Percentiles rank a stretch among this genome's conserved stretches.
Evolutionary conservation across 306 rosid species (phyloP).

Genomic region (Medicago lupulina): DNA sequence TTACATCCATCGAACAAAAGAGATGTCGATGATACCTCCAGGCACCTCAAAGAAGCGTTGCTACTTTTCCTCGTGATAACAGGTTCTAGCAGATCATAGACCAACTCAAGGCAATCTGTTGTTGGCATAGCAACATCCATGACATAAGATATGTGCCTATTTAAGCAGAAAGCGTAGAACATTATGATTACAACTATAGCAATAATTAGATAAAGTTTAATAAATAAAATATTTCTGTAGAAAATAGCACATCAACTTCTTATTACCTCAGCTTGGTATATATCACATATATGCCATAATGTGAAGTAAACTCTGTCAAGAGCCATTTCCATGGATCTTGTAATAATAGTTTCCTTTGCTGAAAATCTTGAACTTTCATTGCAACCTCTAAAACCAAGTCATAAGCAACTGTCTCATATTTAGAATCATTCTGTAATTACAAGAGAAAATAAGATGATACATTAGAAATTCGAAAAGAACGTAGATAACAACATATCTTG

Average conservation of each 20-base stretch:
- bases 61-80: constrained; percentile 77
- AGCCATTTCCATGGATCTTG: too few species aligned
- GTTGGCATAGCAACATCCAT: constrained; percentile 99
- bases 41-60: constrained; percentile 90
- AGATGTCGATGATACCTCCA: constrained; percentile 68
- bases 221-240: too few species aligned
- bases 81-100: constrained; percentile 71
- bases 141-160: too few species aligned
- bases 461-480: constrained; percentile 3
- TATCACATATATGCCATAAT: too few species aligned
- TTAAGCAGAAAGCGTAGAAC: too few species aligned
- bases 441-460: constrained; percentile 19
- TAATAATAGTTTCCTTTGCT: constrained; percentile 75
- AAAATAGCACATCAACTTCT: too few species aligned
- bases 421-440: constrained; percentile 72
- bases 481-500: constrained; percentile 15
- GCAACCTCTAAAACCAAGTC: constrained; percentile 89
- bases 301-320: too few species aligned
- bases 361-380: constrained; percentile 92
- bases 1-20: constrained; percentile 18
- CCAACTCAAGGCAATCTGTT: constrained; percentile 91
- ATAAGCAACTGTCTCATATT: constrained; percentile 96
- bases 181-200: too few species aligned
- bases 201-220: too few species aligned
- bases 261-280: too few species aligned